Conservation (phyloP, 2,329 filamentous ascomycete genomes). For the Aspergillus sp. region DNA sequence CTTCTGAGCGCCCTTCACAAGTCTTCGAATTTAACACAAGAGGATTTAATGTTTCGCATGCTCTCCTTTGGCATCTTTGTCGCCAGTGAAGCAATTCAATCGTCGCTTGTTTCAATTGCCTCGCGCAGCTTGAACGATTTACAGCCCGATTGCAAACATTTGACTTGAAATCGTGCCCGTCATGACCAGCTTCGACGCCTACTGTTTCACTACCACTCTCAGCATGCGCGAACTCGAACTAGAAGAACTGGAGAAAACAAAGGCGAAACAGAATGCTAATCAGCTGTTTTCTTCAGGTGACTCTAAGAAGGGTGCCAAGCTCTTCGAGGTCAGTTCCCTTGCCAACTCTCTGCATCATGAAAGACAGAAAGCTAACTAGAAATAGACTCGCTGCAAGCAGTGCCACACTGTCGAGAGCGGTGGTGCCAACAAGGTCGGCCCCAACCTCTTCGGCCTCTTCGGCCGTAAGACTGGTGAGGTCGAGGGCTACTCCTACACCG, state of each 20-base stretch:
- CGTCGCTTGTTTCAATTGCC: background rate
- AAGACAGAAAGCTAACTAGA: slow-evolving; percentile 10
- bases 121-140: background rate
- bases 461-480: slow-evolving; percentile 92
- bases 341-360: background rate
- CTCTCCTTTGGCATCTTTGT: background rate
- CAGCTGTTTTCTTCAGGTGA: slow-evolving; percentile 63
- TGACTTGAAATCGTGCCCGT: background rate
- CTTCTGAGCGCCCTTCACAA: background rate
- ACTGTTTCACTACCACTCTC: slow-evolving; percentile 23
- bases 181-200: slow-evolving; percentile 29
- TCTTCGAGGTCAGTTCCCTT: slow-evolving; percentile 72
- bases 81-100: background rate
- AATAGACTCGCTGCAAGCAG: slow-evolving; percentile 85
- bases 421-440: slow-evolving; percentile 97
- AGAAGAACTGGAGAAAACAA: slow-evolving; percentile 17
- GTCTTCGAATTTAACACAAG: background rate
- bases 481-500: slow-evolving; percentile 94
- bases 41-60: background rate
- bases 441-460: slow-evolving; percentile 94
- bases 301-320: slow-evolving; percentile 91
- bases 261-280: slow-evolving; percentile 29
- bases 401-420: slow-evolving; percentile 93
- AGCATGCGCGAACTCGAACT: slow-evolving; percentile 26
- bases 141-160: background rate